Percentiles rank a stretch among this genome's conserved stretches.
These are phyloP conservation scores for Kentomonas sorsogonicus DNA, from an alignment of 208 protist genomes.

Conservation along the genomic window DNA sequence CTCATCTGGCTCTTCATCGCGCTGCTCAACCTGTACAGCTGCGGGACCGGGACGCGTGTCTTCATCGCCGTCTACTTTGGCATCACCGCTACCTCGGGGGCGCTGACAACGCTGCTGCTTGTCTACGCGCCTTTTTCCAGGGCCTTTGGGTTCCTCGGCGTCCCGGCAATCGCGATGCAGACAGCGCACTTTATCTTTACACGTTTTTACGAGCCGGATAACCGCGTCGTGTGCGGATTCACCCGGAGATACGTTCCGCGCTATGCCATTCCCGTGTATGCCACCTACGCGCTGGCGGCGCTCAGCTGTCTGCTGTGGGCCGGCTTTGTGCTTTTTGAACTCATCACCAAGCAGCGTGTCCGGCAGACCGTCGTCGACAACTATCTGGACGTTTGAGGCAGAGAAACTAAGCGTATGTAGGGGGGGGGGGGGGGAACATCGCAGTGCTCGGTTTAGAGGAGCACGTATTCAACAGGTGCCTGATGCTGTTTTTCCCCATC, in stretches of 20 bases:
- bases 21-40: conserved; percentile 30
- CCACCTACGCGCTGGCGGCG: too few relatives aligned
- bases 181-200: conserved; percentile 31
- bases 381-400: too few relatives aligned
- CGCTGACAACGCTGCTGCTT: conserved; percentile 21
- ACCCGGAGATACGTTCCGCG: too few relatives aligned
- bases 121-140: conserved; percentile 30
- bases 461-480: background rate
- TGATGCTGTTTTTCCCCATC: conserved; percentile 2
- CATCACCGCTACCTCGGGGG: conserved; percentile 19
- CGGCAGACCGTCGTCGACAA: too few relatives aligned
- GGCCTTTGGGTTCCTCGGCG: conserved; percentile 19
- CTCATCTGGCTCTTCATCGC: conserved; percentile 24
- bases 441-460: background rate
- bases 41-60: conserved; percentile 15
- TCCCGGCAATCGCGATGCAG: conserved; percentile 34
- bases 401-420: too few relatives aligned
- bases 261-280: too few relatives aligned
- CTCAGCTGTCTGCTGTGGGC: too few relatives aligned
- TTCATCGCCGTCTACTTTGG: conserved; percentile 34
- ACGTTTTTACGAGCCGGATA: too few relatives aligned
- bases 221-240: too few relatives aligned
- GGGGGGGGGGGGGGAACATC: background rate
- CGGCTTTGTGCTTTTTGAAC: too few relatives aligned
- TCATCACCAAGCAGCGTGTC: too few relatives aligned